Evolutionary conservation across 140 eudicot species (phyloP).

Genomic region (Stevia rebaudiana): DNA sequence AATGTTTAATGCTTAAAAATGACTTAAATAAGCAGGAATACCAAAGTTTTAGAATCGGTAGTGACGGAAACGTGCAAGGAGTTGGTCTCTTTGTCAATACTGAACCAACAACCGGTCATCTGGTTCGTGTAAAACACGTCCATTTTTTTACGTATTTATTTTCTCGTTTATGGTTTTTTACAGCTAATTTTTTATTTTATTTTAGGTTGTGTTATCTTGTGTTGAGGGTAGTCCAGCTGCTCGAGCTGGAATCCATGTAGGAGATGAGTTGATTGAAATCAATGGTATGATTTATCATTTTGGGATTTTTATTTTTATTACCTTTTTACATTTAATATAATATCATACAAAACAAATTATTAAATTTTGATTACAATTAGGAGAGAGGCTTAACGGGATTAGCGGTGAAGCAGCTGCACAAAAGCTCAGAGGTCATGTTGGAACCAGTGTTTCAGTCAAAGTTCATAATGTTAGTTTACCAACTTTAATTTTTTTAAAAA

Average conservation of each 20-base stretch:
- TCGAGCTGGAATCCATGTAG: slow-evolving; percentile 95
- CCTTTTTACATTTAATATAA: slow-evolving; percentile 4
- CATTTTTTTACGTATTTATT: slow-evolving; percentile 3
- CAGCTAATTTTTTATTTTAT: no score
- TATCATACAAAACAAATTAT: neutral
- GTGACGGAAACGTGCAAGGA: slow-evolving; percentile 96
- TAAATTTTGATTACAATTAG: slow-evolving; percentile 31
- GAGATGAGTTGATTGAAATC: slow-evolving; percentile 87
- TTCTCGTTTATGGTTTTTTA: neutral
- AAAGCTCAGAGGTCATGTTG: slow-evolving; percentile 91
- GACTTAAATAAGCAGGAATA: slow-evolving; percentile 54
- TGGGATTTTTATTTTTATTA: neutral
- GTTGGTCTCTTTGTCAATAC: slow-evolving; percentile 79
- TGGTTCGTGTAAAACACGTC: slow-evolving; percentile 47
- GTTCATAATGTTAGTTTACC: slow-evolving; percentile 55
- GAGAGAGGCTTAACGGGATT: slow-evolving; percentile 81
- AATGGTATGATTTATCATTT: slow-evolving; percentile 43
- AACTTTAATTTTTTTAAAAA: neutral
- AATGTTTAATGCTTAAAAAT: neutral
- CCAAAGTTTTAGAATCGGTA: slow-evolving; percentile 88
- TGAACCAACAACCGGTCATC: slow-evolving; percentile 78
- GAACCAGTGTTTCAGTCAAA: slow-evolving; percentile 82
- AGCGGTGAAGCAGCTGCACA: slow-evolving; percentile 91
- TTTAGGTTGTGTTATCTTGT: no score
- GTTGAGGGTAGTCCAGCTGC: slow-evolving; percentile 94